phyloP scores from a whole-genome alignment of 163 green algal species.

The Volvox carteri region DNA sequence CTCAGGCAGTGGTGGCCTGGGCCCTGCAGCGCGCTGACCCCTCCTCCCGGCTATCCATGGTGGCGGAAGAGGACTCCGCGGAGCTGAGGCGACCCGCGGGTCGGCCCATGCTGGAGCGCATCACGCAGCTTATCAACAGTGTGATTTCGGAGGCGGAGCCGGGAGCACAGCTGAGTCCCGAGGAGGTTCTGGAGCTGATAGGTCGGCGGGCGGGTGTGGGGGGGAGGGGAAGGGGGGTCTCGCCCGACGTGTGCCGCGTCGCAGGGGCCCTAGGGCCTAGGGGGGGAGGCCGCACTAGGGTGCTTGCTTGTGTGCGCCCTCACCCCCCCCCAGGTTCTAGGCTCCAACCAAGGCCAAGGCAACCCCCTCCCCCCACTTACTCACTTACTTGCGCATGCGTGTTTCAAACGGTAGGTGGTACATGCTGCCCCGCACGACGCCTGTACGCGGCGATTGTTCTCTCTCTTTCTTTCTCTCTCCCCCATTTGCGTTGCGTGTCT shows the following conservation, averaged over 20 bases:
- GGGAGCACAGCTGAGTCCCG: slow-evolving; percentile 55
- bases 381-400: no score
- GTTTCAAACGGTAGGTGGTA: no score
- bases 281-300: no score
- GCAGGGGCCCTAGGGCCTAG: no score
- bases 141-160: slow-evolving; percentile 62
- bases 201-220: slow-evolving; percentile 52
- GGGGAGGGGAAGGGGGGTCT: background rate
- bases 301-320: no score
- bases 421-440: no score
- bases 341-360: no score
- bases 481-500: background rate
- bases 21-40: slow-evolving; percentile 71
- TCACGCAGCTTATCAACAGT: slow-evolving; percentile 88
- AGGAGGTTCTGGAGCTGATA: slow-evolving; percentile 86
- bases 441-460: no score
- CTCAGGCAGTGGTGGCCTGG: slow-evolving; percentile 92
- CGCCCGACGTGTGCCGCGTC: no score
- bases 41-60: slow-evolving; percentile 78
- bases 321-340: no score
- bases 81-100: slow-evolving; percentile 79
- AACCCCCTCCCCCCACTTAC: no score
- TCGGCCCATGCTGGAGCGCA: slow-evolving; percentile 78
- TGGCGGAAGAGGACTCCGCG: slow-evolving; percentile 91
- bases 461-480: background rate